phyloP scores from a whole-genome alignment of 139 green algal genomes.

The Edaphochlamys debaryana region DNA sequence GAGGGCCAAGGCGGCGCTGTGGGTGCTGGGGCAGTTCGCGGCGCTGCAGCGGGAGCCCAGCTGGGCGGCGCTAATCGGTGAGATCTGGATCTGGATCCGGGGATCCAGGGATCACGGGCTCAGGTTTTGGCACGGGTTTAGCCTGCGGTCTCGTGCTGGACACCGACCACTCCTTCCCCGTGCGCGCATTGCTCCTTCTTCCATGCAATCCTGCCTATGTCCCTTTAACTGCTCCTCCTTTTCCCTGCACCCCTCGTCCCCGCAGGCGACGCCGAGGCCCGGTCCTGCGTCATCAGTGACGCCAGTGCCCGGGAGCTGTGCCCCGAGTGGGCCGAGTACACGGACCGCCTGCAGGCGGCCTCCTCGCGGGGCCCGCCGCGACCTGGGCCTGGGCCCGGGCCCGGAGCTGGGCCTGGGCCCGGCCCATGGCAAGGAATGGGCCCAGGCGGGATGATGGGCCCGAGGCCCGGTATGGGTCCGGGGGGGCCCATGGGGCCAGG shows the following conservation, averaged over 20 bases:
- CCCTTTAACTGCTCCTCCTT: background rate
- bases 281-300: constrained; percentile 68
- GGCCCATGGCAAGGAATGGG: too few relatives aligned
- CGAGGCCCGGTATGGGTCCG: too few relatives aligned
- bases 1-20: constrained; percentile 78
- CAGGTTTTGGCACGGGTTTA: background rate
- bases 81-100: too few relatives aligned
- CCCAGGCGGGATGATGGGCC: too few relatives aligned
- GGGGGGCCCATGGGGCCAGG: too few relatives aligned
- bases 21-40: constrained; percentile 75
- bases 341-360: background rate
- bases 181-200: too few relatives aligned
- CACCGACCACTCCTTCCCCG: background rate
- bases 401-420: too few relatives aligned
- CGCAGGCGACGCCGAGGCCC: constrained; percentile 45
- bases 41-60: constrained; percentile 65
- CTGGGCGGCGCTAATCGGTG: constrained; percentile 71
- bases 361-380: too few relatives aligned
- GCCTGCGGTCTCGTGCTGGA: background rate
- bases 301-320: constrained; percentile 63
- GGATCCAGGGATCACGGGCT: too few relatives aligned
- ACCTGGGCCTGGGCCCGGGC: too few relatives aligned
- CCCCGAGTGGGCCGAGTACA: background rate
- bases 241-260: background rate
- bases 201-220: background rate